phyloP scores from a whole-genome alignment of 805 yeast species.

The Teunomyces barrocoloradensis region DNA sequence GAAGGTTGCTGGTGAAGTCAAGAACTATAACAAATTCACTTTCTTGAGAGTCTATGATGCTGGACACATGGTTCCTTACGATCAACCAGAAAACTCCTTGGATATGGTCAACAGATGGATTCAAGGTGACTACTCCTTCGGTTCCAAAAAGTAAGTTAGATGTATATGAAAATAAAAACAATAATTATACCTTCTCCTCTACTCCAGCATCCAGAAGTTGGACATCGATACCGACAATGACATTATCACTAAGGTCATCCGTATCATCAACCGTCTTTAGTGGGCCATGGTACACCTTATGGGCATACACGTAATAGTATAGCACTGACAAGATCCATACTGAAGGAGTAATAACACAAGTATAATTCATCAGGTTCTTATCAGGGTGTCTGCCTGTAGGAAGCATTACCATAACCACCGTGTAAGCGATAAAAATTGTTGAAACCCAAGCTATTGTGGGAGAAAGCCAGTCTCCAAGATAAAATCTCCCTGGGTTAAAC shows the following conservation, averaged over 20 bases:
- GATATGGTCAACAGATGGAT: slow-evolving; percentile 89
- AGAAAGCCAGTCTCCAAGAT: slow-evolving; percentile 44
- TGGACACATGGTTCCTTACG: slow-evolving; percentile 95
- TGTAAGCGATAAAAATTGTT: slow-evolving; percentile 51
- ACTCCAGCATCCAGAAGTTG: not conserved
- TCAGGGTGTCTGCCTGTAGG: slow-evolving; percentile 47
- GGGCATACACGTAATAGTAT: slow-evolving; percentile 53
- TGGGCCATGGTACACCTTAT: slow-evolving; percentile 60
- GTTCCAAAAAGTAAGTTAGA: slow-evolving; percentile 1
- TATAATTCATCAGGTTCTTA: slow-evolving; percentile 62
- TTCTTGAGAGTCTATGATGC: slow-evolving; percentile 84
- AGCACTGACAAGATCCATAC: slow-evolving; percentile 54
- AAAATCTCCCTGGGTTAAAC: slow-evolving; percentile 66
- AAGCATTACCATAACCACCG: slow-evolving; percentile 58
- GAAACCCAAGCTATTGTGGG: slow-evolving; percentile 12
- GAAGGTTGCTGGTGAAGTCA: slow-evolving; percentile 63
- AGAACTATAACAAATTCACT: slow-evolving; percentile 69
- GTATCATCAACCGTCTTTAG: not conserved
- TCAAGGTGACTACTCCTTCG: slow-evolving; percentile 51
- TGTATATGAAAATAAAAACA: not conserved
- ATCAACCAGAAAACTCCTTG: slow-evolving; percentile 75
- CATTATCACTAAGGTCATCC: not conserved
- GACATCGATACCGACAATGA: not conserved
- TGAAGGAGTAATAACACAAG: slow-evolving; percentile 61
- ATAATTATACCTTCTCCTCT: not conserved